These are phyloP conservation scores for Syncephalastrum sp. DNA, from an alignment of 371 early-diverging fungal species.

Conservation along the genomic window DNA sequence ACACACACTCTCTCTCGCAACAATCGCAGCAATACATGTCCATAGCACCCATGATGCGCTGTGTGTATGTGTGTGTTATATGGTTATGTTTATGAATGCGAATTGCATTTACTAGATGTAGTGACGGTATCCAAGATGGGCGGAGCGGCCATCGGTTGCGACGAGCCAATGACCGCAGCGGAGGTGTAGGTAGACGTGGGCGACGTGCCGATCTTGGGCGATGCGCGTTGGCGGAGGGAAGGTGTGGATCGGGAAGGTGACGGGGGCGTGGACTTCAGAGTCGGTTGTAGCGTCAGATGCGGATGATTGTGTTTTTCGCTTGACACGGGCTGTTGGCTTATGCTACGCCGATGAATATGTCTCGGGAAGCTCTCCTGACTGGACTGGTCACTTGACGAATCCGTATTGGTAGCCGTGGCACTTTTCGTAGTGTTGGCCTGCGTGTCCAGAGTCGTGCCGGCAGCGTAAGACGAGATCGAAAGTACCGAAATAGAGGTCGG, in stretches of 20 bases:
- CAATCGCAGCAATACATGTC: too few relatives aligned
- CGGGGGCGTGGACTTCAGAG: conserved; percentile 2
- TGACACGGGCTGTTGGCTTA: too few relatives aligned
- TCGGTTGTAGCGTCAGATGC: conserved; percentile 24
- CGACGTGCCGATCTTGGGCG: conserved; percentile 19
- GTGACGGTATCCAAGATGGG: conserved; percentile 40
- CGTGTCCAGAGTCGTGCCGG: background rate
- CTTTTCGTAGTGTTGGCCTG: background rate
- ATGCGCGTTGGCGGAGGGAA: conserved; percentile 7
- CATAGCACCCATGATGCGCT: too few relatives aligned
- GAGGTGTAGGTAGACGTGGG: conserved; percentile 15
- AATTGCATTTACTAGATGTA: conserved; percentile 25
- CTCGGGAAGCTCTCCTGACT: background rate
- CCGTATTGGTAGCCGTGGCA: background rate
- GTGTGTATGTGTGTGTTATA: too few relatives aligned
- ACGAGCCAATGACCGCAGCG: conserved; percentile 27
- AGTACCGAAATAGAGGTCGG: conserved; percentile 47
- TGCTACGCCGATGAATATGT: too few relatives aligned
- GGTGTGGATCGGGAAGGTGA: conserved; percentile 12
- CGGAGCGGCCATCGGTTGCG: conserved; percentile 37
- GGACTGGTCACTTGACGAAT: conserved; percentile 5
- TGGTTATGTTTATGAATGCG: background rate
- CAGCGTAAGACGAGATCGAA: conserved; percentile 48
- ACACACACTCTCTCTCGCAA: too few relatives aligned
- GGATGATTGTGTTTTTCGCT: too few relatives aligned